Evolutionary conservation across 148 eudicot genomes (phyloP).

Genomic region (Rhododendron ovatum): DNA sequence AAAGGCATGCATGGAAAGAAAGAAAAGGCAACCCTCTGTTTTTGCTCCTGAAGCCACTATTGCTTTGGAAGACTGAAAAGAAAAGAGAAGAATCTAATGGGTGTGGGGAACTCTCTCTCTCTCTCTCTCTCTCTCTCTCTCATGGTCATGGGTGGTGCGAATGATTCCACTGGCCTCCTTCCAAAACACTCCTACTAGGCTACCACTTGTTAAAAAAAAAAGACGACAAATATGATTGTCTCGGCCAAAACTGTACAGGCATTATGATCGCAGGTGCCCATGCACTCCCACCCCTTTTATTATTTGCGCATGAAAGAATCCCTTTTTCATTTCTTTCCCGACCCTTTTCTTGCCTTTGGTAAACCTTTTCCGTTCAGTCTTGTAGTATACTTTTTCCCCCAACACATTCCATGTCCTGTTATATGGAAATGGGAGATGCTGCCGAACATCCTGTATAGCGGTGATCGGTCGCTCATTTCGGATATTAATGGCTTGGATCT

Average conservation of each 20-base stretch:
- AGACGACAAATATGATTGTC: not conserved
- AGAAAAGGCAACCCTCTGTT: not conserved
- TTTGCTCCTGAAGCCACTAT: not conserved
- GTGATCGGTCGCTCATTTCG: no score
- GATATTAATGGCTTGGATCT: no score
- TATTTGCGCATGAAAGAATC: not conserved
- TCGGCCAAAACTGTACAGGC: constrained; percentile 26
- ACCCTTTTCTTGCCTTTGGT: not conserved
- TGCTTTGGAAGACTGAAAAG: not conserved
- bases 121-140: no score
- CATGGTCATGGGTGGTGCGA: not conserved
- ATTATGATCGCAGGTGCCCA: constrained; percentile 32
- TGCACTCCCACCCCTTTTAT: not conserved
- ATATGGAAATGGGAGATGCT: no score
- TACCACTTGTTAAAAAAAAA: not conserved
- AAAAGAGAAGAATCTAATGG: not conserved
- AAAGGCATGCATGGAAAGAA: not conserved
- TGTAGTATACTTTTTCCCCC: not conserved
- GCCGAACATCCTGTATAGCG: no score
- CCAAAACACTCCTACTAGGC: not conserved
- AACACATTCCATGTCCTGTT: not conserved
- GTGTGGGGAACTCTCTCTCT: not conserved
- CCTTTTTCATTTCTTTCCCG: not conserved
- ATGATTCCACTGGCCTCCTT: constrained; percentile 3
- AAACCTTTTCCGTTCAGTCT: not conserved